Evolutionary conservation across 1,139 yeast species (phyloP), one percentile per base, ranked within the genome.

Genomic region (Wickerhamiella infanticola): DNA sequence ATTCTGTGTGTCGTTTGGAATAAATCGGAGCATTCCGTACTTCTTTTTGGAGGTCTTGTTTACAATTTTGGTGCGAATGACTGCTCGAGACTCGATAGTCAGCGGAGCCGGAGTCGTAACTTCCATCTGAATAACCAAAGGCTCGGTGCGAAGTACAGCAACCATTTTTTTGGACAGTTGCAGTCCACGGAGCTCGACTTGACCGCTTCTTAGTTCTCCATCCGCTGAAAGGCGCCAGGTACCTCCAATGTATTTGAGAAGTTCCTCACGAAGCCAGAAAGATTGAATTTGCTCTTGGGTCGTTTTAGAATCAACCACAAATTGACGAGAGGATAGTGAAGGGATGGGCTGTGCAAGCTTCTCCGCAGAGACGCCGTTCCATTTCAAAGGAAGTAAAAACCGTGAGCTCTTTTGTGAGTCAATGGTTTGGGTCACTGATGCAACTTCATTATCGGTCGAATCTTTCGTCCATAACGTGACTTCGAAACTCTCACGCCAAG

Each of bases 201-300:
- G 57, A 1, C 95, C 95, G 1, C 55, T 45, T 43, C 81, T 48
- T 11, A 51, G 50, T 6, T 58, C 58, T 8, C 57, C 55, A 2
- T 50, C 50, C 13, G 40, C 25, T 3, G 35, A 40, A 4, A 69
- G 64, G 18, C 54, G 58, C 97, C 97, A 88, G 1, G 61, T 53
- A 1, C 94, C 95, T 3, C 63, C 60, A 11, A 90, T 55, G 29
- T 68, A 67, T 40, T 71, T 69, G 46, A 90, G 63, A 2, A 90
- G 60, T 47, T 71, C 69, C 47, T 81, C 77, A 47, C 94, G 66
- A 48, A 81, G 72, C 98, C 98, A 90, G 60, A 86, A 90, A 63
- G 68, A 48, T 73, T 82, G 47, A 72, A 79, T 54, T 27, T 46
- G 49, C 63, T 72, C 66, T 3, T 73, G 76, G 0, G 76, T 65